A percentile compares a stretch with the other conserved stretches of the same genome.
Evolutionary conservation across 1,284 basidiomycete genomes (phyloP).

Genomic region (Fistulina hepatica): DNA sequence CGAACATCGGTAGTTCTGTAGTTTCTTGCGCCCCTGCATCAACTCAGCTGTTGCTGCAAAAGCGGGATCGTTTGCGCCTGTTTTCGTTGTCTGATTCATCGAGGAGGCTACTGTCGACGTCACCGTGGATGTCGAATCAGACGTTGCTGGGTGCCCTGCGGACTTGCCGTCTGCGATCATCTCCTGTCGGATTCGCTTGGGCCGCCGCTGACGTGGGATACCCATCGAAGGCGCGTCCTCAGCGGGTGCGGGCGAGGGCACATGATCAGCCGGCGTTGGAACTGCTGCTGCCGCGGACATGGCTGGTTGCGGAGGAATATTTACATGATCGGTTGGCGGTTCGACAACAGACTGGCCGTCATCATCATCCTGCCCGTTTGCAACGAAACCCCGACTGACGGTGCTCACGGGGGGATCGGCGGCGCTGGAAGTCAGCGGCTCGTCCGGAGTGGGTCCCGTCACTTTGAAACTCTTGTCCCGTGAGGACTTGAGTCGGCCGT

Average conservation of each 20-base stretch:
- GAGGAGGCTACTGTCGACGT: slow-evolving; percentile 1
- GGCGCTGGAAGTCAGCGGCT: not conserved
- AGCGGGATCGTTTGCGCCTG: slow-evolving; percentile 5
- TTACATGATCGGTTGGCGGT: not conserved
- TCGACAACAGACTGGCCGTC: not conserved
- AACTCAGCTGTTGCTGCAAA: too few relatives aligned
- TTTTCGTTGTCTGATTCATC: not conserved
- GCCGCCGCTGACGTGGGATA: not conserved
- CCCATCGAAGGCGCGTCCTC: not conserved
- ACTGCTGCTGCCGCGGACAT: not conserved
- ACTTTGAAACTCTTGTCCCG: slow-evolving; percentile 35
- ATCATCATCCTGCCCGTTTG: not conserved
- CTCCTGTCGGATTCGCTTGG: slow-evolving; percentile 1
- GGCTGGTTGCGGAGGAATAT: too few relatives aligned
- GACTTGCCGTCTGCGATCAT: not conserved
- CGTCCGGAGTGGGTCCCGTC: slow-evolving; percentile 18
- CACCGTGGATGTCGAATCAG: slow-evolving; percentile 1
- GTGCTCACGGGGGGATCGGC: too few relatives aligned
- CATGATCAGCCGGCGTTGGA: not conserved
- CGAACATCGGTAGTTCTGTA: slow-evolving; percentile 5
- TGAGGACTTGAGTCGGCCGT: slow-evolving; percentile 40
- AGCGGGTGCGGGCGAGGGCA: not conserved
- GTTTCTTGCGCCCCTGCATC: too few relatives aligned
- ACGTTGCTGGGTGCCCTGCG: not conserved
- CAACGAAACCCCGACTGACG: not conserved